A percentile compares a stretch with the other conserved stretches of the same genome.
These are phyloP conservation scores for Neonectria hederae DNA, from an alignment of 2,329 filamentous ascomycete species.

Conservation along the genomic window DNA sequence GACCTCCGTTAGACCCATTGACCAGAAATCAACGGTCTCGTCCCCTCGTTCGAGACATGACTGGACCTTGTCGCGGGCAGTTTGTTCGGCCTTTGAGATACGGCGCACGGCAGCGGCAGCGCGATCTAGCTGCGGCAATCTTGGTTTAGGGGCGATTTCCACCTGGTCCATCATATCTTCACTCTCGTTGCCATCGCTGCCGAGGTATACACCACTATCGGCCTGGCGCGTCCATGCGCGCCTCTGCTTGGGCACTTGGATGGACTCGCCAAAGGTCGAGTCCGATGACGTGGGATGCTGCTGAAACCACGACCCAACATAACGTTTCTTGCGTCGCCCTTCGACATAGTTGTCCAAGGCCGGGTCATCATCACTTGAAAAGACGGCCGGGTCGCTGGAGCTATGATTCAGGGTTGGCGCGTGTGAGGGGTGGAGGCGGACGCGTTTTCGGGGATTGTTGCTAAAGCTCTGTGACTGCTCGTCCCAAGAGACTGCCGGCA, in stretches of 20 bases:
- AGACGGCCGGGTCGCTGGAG: slow-evolving; percentile 76
- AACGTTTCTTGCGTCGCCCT: slow-evolving; percentile 67
- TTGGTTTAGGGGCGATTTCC: slow-evolving; percentile 46
- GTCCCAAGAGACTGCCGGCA: slow-evolving; percentile 52
- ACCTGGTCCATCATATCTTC: slow-evolving; percentile 51
- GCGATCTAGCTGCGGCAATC: slow-evolving; percentile 51
- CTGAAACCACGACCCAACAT: slow-evolving; percentile 74
- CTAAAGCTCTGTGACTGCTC: slow-evolving; percentile 51
- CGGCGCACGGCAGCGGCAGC: slow-evolving; percentile 40
- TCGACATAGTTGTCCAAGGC: slow-evolving; percentile 71
- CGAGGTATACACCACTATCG: slow-evolving; percentile 77
- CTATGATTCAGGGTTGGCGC: slow-evolving; percentile 54
- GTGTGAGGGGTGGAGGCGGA: slow-evolving; percentile 43
- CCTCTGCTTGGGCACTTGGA: slow-evolving; percentile 53
- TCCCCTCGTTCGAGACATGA: slow-evolving; percentile 65
- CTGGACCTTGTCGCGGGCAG: slow-evolving; percentile 58
- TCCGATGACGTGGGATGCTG: slow-evolving; percentile 64
- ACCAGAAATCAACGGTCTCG: slow-evolving; percentile 71
- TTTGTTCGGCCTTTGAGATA: slow-evolving; percentile 54
- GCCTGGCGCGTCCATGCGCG: slow-evolving; percentile 66
- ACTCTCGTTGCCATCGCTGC: slow-evolving; percentile 64
- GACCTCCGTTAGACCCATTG: slow-evolving; percentile 60
- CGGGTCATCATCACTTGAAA: slow-evolving; percentile 78
- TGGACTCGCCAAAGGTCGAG: slow-evolving; percentile 55
- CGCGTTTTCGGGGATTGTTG: slow-evolving; percentile 53